phyloP scores from a whole-genome alignment of 140 eudicot species.

The Bidens hawaiensis region DNA sequence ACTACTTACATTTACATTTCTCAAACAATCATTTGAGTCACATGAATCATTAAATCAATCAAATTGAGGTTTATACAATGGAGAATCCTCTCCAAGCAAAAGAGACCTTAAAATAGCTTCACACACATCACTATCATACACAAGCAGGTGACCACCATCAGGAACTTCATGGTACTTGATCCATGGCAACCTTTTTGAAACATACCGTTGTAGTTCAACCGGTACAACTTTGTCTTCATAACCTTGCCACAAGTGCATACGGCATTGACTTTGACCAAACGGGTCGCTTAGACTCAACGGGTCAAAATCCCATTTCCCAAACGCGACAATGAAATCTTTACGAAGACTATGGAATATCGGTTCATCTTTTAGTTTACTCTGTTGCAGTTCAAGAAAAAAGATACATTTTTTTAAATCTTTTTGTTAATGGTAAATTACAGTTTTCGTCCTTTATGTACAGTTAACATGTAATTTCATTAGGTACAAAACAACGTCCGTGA shows the following conservation, averaged over 20 bases:
- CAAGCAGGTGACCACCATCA: slow-evolving; percentile 74
- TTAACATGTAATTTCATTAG: no score
- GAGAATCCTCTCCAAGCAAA: slow-evolving; percentile 67
- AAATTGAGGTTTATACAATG: slow-evolving; percentile 45
- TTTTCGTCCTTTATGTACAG: no score
- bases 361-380: slow-evolving; percentile 59
- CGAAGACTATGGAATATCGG: slow-evolving; percentile 65
- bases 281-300: slow-evolving; percentile 66
- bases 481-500: no score
- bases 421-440: no score
- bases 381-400: slow-evolving; percentile 19
- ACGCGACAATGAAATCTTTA: slow-evolving; percentile 73
- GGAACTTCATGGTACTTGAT: slow-evolving; percentile 81
- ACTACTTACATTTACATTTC: slow-evolving; percentile 17
- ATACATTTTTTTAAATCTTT: not conserved
- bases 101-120: slow-evolving; percentile 85
- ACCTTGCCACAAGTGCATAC: slow-evolving; percentile 87
- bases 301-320: slow-evolving; percentile 92
- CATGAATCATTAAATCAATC: slow-evolving; percentile 20
- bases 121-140: slow-evolving; percentile 71
- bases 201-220: slow-evolving; percentile 52
- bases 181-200: slow-evolving; percentile 69
- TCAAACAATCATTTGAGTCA: slow-evolving; percentile 23
- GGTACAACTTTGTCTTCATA: slow-evolving; percentile 89
- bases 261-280: slow-evolving; percentile 37